Percentiles rank a stretch among this genome's conserved stretches.
These are phyloP conservation scores for Microdochium bolleyi DNA, from an alignment of 2,329 filamentous ascomycete genomes.

Conservation along the genomic window DNA sequence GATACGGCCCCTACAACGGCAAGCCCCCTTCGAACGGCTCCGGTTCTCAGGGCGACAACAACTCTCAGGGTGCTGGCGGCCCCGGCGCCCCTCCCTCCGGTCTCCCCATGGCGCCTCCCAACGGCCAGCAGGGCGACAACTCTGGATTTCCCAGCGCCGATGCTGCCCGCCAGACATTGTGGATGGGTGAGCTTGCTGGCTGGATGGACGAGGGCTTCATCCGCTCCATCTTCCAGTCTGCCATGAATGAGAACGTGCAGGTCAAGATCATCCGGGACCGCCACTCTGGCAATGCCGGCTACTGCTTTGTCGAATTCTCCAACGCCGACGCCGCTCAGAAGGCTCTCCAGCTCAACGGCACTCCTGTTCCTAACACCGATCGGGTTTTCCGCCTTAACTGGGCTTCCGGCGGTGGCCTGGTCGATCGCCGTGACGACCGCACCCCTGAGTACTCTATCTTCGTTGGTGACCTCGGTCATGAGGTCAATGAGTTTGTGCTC, in stretches of 20 bases:
- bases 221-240: conserved; percentile 80
- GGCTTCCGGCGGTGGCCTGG: conserved; percentile 92
- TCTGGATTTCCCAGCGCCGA: conserved; percentile 26
- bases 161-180: conserved; percentile 46
- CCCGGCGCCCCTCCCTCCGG: conserved; percentile 16
- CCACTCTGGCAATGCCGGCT: conserved; percentile 98
- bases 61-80: conserved; percentile 20
- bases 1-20: conserved; percentile 24
- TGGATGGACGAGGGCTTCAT: conserved; percentile 99
- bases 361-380: conserved; percentile 84
- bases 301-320: conserved; percentile 95
- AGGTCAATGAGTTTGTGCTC: conserved; percentile 97
- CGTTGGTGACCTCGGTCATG: conserved; percentile 92
- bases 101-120: conserved; percentile 20
- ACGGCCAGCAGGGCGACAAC: conserved; percentile 25
- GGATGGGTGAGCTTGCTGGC: conserved; percentile 95
- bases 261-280: conserved; percentile 99
- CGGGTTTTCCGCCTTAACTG: conserved; percentile 99
- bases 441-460: conserved; percentile 97
- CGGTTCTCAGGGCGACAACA: conserved; percentile 25
- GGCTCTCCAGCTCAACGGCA: conserved; percentile 83
- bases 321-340: conserved; percentile 80
- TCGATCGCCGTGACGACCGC: conserved; percentile 91
- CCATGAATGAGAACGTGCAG: conserved; percentile 89
- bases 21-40: conserved; percentile 26